Evolutionary conservation across 2,329 filamentous ascomycete genomes (phyloP).

Genomic region (Colletotrichum tanaceti): DNA sequence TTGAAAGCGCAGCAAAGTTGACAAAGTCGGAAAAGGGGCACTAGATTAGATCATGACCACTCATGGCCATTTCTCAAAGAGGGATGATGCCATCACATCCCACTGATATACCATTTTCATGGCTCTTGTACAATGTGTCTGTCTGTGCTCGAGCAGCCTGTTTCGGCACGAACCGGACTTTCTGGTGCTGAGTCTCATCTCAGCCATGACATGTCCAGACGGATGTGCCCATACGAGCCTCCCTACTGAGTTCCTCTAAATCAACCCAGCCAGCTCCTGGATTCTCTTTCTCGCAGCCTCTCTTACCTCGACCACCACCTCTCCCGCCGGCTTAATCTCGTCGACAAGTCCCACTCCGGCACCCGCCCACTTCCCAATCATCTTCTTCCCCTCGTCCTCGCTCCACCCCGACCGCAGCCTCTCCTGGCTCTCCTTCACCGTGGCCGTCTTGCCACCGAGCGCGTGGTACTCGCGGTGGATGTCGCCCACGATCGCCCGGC

Average conservation of each 20-base stretch:
- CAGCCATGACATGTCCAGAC: no score
- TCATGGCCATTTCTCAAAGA: no score
- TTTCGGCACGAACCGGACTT: neutral
- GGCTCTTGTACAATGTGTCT: neutral
- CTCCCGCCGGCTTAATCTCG: constrained; percentile 53
- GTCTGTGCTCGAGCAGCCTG: no score
- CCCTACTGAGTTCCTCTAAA: constrained; percentile 25
- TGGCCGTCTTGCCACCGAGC: constrained; percentile 24
- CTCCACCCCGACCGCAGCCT: constrained; percentile 53
- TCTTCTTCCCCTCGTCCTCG: constrained; percentile 49
- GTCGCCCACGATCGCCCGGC: constrained; percentile 54
- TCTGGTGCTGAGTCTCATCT: neutral
- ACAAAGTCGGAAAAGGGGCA: constrained; percentile 62
- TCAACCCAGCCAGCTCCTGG: constrained; percentile 44
- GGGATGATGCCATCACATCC: neutral
- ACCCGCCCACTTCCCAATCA: constrained; percentile 55
- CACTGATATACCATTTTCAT: neutral
- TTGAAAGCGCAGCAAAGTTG: constrained; percentile 70
- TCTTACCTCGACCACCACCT: constrained; percentile 57
- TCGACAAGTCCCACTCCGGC: constrained; percentile 60
- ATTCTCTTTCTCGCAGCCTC: constrained; percentile 52
- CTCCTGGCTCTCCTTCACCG: constrained; percentile 53
- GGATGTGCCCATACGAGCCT: neutral
- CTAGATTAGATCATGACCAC: constrained; percentile 41
- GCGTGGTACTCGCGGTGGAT: constrained; percentile 55